phyloP scores from a whole-genome alignment of 78 protist genomes.

The Dictyostelium capitatum region DNA sequence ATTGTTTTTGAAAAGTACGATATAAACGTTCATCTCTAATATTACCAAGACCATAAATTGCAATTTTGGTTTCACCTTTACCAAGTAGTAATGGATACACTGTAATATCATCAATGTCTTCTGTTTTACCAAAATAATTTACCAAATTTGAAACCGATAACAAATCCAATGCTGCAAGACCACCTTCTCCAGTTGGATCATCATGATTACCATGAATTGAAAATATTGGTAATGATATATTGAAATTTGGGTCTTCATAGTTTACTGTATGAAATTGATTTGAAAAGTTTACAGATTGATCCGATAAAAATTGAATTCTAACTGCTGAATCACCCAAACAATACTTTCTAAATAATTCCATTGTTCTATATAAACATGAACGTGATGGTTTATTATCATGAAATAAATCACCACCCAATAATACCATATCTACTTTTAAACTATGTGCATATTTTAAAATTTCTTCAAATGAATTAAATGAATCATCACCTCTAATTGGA shows the following conservation, averaged over 20 bases:
- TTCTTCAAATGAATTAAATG: slow-evolving; percentile 97
- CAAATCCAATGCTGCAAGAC: slow-evolving; percentile 93
- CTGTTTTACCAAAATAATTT: slow-evolving; percentile 96
- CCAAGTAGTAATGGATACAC: slow-evolving; percentile 92
- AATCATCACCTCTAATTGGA: slow-evolving; percentile 96
- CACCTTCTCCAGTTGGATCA: slow-evolving; percentile 98
- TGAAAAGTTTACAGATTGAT: slow-evolving; percentile 66
- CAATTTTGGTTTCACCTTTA: slow-evolving; percentile 92
- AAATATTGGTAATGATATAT: slow-evolving; percentile 98
- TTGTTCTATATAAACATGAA: slow-evolving; percentile 76
- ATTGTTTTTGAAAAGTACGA: slow-evolving; percentile 85
- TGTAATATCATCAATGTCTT: slow-evolving; percentile 85
- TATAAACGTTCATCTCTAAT: slow-evolving; percentile 97
- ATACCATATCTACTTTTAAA: slow-evolving; percentile 94
- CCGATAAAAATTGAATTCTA: slow-evolving; percentile 67
- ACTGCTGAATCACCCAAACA: slow-evolving; percentile 92
- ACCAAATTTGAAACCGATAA: slow-evolving; percentile 88
- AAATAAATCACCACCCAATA: slow-evolving; percentile 99
- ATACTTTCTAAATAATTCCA: slow-evolving; percentile 91
- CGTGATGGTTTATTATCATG: slow-evolving; percentile 98
- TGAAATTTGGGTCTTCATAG: slow-evolving; percentile 96
- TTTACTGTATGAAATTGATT: slow-evolving; percentile 87
- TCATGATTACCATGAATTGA: slow-evolving; percentile 99
- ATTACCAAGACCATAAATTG: slow-evolving; percentile 98
- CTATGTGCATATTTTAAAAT: slow-evolving; percentile 88